These are phyloP conservation scores for Phaeosphaeriaceae sp. DNA, from an alignment of 2,329 filamentous ascomycete species.

Conservation along the genomic window DNA sequence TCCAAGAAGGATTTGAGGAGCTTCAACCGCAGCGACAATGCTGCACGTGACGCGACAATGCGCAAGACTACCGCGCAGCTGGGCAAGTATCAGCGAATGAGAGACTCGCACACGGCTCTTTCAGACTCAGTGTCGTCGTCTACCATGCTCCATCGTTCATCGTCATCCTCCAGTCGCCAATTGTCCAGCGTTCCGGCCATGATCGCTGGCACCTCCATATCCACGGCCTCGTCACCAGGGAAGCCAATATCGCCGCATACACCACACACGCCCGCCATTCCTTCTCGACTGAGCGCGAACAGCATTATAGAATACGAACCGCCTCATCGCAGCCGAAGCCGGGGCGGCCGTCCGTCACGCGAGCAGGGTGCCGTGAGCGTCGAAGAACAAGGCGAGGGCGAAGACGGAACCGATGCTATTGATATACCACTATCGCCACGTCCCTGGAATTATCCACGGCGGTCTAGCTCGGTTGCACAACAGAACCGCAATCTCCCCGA, in stretches of 20 bases:
- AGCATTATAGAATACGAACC: constrained; percentile 75
- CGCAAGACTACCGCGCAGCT: constrained; percentile 81
- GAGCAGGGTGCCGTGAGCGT: constrained; percentile 34
- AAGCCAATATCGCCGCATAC: constrained; percentile 91
- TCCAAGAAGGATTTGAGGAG: constrained; percentile 84
- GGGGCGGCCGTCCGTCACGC: constrained; percentile 42
- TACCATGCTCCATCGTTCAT: constrained; percentile 81
- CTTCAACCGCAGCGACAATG: constrained; percentile 71
- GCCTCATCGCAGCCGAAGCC: constrained; percentile 38
- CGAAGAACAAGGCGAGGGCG: constrained; percentile 35
- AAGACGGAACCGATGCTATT: constrained; percentile 67
- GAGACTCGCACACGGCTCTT: constrained; percentile 84
- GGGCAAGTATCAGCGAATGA: constrained; percentile 85
- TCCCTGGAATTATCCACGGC: constrained; percentile 56
- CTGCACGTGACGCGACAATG: constrained; percentile 69
- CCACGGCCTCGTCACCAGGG: constrained; percentile 83
- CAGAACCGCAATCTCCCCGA: constrained; percentile 70
- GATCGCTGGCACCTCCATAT: constrained; percentile 72
- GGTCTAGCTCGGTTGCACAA: constrained; percentile 74
- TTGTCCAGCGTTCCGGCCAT: constrained; percentile 69
- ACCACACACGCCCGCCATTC: constrained; percentile 90
- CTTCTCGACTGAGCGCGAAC: constrained; percentile 90
- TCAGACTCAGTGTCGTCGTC: constrained; percentile 95
- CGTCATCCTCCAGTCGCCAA: constrained; percentile 77
- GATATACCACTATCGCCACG: constrained; percentile 77